phyloP scores from a whole-genome alignment of 225 moss, liverwort and hornwort genomes.

The Bryum argenteum region DNA sequence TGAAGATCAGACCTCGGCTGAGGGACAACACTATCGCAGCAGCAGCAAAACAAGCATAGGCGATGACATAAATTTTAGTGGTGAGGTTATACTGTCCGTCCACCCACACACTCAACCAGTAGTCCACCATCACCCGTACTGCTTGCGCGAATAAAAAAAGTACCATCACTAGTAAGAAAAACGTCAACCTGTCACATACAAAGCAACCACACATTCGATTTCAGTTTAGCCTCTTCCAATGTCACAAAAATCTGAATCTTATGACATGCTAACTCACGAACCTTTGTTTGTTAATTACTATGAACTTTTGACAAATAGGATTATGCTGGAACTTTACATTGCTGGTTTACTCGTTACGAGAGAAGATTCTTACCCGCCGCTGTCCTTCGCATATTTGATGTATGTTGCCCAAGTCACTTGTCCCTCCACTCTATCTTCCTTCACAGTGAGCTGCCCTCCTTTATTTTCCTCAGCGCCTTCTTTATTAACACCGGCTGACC shows the following conservation, averaged over 20 bases:
- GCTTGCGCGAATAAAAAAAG: slow-evolving; percentile 71
- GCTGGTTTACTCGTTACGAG: no score
- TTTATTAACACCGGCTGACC: background rate
- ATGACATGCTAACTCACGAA: background rate
- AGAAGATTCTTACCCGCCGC: slow-evolving; percentile 58
- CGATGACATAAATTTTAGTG: slow-evolving; percentile 61
- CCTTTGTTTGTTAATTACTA: no score
- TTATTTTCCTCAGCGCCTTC: slow-evolving; percentile 6
- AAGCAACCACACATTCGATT: background rate
- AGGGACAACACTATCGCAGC: slow-evolving; percentile 55
- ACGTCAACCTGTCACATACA: slow-evolving; percentile 34
- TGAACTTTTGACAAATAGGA: no score
- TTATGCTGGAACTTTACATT: background rate
- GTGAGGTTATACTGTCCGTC: slow-evolving; percentile 54
- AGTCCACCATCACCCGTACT: slow-evolving; percentile 87
- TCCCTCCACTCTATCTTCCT: slow-evolving; percentile 80
- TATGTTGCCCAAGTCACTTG: slow-evolving; percentile 74
- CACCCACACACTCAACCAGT: slow-evolving; percentile 86
- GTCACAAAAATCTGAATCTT: no score
- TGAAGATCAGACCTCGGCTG: slow-evolving; percentile 55
- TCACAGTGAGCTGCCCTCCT: slow-evolving; percentile 64
- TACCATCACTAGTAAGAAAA: slow-evolving; percentile 37
- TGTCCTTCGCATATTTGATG: slow-evolving; percentile 60
- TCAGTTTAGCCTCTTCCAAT: background rate
- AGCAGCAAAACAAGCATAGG: slow-evolving; percentile 55